Percentiles rank a stretch among this genome's conserved stretches.
phyloP scores from a whole-genome alignment of 306 rosid species.

The Citrullus mucosospermus region DNA sequence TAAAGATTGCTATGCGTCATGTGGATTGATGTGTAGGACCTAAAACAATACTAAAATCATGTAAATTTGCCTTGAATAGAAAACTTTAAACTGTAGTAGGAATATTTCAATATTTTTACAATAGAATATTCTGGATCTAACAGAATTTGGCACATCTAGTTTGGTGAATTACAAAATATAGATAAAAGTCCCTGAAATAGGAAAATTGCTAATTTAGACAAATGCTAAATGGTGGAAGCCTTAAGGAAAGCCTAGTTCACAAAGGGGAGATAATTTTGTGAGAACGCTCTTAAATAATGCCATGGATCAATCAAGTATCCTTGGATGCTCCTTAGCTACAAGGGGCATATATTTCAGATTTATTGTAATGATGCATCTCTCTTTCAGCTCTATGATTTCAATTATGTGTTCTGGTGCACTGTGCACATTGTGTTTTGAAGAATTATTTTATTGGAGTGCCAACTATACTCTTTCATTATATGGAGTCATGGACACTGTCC shows the following conservation, averaged over 20 bases:
- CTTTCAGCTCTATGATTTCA: background rate
- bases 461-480: background rate
- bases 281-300: background rate
- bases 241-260: background rate
- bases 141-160: background rate
- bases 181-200: background rate
- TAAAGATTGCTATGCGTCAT: background rate
- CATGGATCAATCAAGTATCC: background rate
- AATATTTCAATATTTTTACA: background rate
- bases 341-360: background rate
- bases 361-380: background rate
- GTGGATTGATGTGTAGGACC: background rate
- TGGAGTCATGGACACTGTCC: background rate
- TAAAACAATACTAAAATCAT: background rate
- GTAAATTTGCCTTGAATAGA: background rate
- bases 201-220: background rate
- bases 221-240: background rate
- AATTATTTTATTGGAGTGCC: background rate
- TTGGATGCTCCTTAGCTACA: background rate
- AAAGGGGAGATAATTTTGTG: background rate
- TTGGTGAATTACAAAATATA: background rate
- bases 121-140: background rate
- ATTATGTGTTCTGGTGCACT: background rate
- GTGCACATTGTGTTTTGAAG: background rate
- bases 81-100: background rate